Evolutionary conservation across 2,329 filamentous ascomycete species (phyloP).

Genomic region (Diplodia scrobiculata): DNA sequence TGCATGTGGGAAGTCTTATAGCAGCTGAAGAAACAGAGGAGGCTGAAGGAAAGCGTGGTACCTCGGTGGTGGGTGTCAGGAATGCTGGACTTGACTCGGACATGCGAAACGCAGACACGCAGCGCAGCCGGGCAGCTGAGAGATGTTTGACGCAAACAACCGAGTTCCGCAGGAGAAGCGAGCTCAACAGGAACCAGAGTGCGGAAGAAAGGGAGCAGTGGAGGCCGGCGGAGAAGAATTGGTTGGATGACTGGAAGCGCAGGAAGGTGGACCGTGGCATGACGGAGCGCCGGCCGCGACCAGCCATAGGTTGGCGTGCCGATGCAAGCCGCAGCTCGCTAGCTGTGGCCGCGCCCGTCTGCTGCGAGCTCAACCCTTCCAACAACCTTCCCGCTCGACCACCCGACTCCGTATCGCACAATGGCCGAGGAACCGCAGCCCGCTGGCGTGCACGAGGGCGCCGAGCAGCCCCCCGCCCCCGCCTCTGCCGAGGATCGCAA

Average conservation of each 20-base stretch:
- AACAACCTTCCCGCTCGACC: slow-evolving; percentile 24
- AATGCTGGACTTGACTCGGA: slow-evolving; percentile 24
- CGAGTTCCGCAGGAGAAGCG: not conserved
- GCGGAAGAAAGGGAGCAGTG: not conserved
- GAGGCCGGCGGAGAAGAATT: not conserved
- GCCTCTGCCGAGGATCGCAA: slow-evolving; percentile 71
- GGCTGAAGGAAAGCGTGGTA: slow-evolving; percentile 23
- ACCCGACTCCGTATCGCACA: slow-evolving; percentile 28
- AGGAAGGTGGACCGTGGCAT: slow-evolving; percentile 5
- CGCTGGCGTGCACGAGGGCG: slow-evolving; percentile 60
- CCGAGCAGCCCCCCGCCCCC: slow-evolving; percentile 51
- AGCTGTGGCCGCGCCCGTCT: not conserved
- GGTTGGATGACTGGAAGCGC: slow-evolving; percentile 21
- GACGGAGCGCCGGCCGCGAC: slow-evolving; percentile 4
- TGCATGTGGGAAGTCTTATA: slow-evolving; percentile 6
- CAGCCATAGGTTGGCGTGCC: not conserved
- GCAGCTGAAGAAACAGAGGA: slow-evolving; percentile 9
- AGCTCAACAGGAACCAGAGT: not conserved
- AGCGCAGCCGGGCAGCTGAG: slow-evolving; percentile 1
- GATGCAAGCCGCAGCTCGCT: slow-evolving; percentile 8
- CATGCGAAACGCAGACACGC: slow-evolving; percentile 10
- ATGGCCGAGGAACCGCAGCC: slow-evolving; percentile 67
- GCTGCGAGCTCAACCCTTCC: slow-evolving; percentile 3
- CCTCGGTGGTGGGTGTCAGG: slow-evolving; percentile 24
- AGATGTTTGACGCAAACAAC: slow-evolving; percentile 8